Evolutionary conservation across 495 filamentous ascomycete genomes (phyloP), one percentile per base, ranked within the genome.

Genomic region (Talaromyces proteolyticus): DNA sequence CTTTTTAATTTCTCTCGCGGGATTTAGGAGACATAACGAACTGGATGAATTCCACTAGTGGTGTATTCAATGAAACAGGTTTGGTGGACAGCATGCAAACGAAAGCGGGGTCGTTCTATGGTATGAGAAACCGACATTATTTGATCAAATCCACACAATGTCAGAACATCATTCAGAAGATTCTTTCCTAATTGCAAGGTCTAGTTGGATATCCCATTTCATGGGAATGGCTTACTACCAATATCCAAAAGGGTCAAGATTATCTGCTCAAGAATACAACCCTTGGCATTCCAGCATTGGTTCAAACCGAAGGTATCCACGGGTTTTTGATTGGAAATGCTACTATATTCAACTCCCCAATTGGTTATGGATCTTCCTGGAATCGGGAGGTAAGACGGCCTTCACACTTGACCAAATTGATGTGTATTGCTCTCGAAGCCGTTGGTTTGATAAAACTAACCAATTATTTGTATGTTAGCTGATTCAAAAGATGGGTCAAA

Each of bases 321-420:
- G 85, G 84, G 0, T 85, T 87, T 46, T 60, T 87, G 42, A 73
- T 84, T 42, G 78, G 74, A 17, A 87, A 87, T 65, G 84, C 84
- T 11, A 87, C 84, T 0, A 87, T 88, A 43, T 88, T 85, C 73
- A 87, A 87, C 57, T 85, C 81, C 3, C 82, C 84, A 0, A 88
- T 88, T 60, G 83, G 68, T 17, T 77, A 85, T 55, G 82, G 78
- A 16, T 85, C 80, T 59, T 81, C 84, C 4, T 87, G 76, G 56
- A 82, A 87, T 47, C 74, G 72, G 2, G 67, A 67, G 21, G 68
- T 69, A 53, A 26, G 45, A n/a, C n/a, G n/a, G n/a, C n/a, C n/a
- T n/a, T n/a, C n/a, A n/a, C n/a, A n/a, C n/a, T n/a, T n/a, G n/a
- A n/a, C n/a, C n/a, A n/a, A n/a, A n/a, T n/a, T n/a, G n/a, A n/a